Conservation (phyloP, 2,329 filamentous ascomycete genomes). For the Beauveria medogensis region DNA sequence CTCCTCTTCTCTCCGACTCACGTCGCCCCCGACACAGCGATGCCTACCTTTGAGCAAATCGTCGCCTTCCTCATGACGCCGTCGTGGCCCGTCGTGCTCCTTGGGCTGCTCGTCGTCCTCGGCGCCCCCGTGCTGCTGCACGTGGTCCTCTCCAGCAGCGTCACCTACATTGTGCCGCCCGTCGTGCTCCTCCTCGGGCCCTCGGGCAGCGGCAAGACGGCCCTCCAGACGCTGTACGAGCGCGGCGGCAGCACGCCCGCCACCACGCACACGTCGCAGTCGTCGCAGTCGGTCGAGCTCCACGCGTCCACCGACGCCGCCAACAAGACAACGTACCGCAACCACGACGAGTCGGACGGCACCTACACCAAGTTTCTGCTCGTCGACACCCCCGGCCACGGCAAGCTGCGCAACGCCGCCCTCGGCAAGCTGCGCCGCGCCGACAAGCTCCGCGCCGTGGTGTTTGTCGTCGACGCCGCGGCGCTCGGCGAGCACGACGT, state of each 20-base stretch:
- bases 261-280: conserved; percentile 49
- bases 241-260: conserved; percentile 34
- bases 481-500: conserved; percentile 50
- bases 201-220: conserved; percentile 77
- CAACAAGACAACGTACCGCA: conserved; percentile 38
- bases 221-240: conserved; percentile 68
- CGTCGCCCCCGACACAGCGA: conserved; percentile 15
- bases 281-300: conserved; percentile 44
- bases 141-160: conserved; percentile 59
- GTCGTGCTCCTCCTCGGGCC: conserved; percentile 77
- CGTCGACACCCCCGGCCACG: conserved; percentile 88
- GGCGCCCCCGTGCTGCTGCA: conserved; percentile 72
- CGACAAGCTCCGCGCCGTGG: conserved; percentile 57
- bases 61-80: conserved; percentile 50
- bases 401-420: conserved; percentile 74
- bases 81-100: conserved; percentile 52
- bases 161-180: conserved; percentile 58
- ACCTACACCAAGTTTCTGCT: conserved; percentile 64
- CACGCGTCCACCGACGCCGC: conserved; percentile 40
- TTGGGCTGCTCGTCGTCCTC: conserved; percentile 65
- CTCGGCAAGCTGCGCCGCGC: conserved; percentile 39
- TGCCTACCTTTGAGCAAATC: conserved; percentile 31
- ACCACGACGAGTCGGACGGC: conserved; percentile 47
- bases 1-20: not conserved
- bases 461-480: conserved; percentile 86